Conservation (phyloP, 73 alveolate genomes). For the Symbiodinium natans region DNA sequence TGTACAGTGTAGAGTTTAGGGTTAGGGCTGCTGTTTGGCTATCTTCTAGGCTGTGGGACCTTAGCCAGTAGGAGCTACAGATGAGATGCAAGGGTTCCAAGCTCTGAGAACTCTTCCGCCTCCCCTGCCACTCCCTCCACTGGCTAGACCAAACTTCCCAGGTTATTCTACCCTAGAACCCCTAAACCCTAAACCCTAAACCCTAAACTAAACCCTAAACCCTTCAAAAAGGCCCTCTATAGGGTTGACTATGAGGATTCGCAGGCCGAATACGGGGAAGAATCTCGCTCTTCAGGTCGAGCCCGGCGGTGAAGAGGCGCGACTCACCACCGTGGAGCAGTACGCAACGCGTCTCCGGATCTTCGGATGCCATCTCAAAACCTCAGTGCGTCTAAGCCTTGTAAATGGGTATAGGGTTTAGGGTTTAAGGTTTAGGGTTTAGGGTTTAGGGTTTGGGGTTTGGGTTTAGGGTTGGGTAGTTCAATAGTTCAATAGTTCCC, state of each 20-base stretch:
- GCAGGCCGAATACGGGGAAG: not conserved
- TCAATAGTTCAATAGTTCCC: too few relatives aligned
- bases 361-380: not conserved
- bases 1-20: too few relatives aligned
- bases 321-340: slow-evolving; percentile 66
- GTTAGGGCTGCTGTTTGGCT: too few relatives aligned
- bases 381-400: not conserved
- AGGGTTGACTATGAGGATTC: not conserved
- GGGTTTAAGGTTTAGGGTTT: too few relatives aligned
- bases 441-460: too few relatives aligned
- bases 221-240: too few relatives aligned
- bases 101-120: too few relatives aligned
- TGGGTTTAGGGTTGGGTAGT: too few relatives aligned
- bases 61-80: not conserved
- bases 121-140: too few relatives aligned
- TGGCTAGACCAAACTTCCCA: not conserved
- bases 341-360: not conserved
- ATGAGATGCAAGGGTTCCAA: not conserved
- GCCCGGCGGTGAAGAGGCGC: slow-evolving; percentile 55
- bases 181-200: not conserved
- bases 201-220: not conserved
- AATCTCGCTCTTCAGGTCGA: slow-evolving; percentile 32
- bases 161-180: not conserved
- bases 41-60: too few relatives aligned
- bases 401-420: too few relatives aligned